Percentiles rank a stretch among this genome's conserved stretches.
These are phyloP conservation scores for Ensete ventricosum DNA, from an alignment of 176 grass and related monocot species.

Conservation along the genomic window DNA sequence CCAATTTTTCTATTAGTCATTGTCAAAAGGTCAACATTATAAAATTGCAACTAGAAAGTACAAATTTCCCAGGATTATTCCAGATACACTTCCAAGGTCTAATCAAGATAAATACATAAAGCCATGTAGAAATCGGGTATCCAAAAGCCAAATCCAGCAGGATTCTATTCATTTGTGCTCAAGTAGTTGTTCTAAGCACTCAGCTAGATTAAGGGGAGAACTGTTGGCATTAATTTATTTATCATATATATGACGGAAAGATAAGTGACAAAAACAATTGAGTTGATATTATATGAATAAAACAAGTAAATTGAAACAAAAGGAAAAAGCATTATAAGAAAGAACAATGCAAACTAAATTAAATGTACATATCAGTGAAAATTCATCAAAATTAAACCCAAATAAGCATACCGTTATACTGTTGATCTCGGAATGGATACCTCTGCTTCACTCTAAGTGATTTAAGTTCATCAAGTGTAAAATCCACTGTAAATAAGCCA, in stretches of 20 bases:
- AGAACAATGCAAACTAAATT: not conserved
- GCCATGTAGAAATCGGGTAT: no score
- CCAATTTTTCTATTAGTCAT: no score
- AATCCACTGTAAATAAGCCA: constrained; percentile 50
- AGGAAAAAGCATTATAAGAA: not conserved
- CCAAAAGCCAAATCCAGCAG: no score
- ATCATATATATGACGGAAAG: no score
- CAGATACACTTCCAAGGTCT: no score
- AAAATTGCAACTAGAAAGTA: not conserved
- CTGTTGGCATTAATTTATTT: no score
- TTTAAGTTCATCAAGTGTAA: constrained; percentile 60
- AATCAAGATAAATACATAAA: no score
- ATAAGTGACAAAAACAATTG: no score
- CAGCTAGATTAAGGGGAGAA: no score
- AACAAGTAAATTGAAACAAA: not conserved
- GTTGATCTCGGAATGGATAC: constrained; percentile 52
- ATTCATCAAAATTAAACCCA: not conserved
- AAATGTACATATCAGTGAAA: not conserved
- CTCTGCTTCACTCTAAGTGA: constrained; percentile 67
- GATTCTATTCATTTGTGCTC: no score
- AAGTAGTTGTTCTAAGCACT: no score
- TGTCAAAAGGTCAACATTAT: not conserved
- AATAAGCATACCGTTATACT: constrained; percentile 45
- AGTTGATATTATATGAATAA: not conserved
- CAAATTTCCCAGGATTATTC: not conserved